Conservation (phyloP, 2,329 filamentous ascomycete species). For the Exutisphaerella laricina region DNA sequence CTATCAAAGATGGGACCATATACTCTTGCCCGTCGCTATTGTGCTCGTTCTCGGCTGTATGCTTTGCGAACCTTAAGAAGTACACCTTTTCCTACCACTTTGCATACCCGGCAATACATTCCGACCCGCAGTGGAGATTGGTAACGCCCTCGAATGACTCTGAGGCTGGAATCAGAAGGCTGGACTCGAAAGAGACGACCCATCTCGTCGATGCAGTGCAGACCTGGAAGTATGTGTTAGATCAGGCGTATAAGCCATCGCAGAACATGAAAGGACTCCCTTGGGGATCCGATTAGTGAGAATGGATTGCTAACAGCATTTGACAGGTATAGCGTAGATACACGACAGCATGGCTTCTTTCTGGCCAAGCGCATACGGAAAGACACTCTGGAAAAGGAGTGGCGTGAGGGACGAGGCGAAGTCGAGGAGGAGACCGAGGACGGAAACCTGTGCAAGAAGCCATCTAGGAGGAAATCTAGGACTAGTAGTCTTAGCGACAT, state of each 20-base stretch:
- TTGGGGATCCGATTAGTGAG: no score
- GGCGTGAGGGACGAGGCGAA: conserved; percentile 26
- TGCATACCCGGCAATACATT: conserved; percentile 88
- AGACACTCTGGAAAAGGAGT: conserved; percentile 31
- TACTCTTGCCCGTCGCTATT: conserved; percentile 91
- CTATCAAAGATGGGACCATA: conserved; percentile 92
- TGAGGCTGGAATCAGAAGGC: conserved; percentile 41
- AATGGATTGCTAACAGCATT: no score
- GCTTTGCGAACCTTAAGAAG: conserved; percentile 93
- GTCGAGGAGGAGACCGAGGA: conserved; percentile 29
- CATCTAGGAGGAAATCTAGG: conserved; percentile 42
- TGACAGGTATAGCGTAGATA: conserved; percentile 75
- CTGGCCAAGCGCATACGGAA: conserved; percentile 69
- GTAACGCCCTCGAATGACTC: conserved; percentile 32
- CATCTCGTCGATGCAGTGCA: conserved; percentile 75
- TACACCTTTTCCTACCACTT: conserved; percentile 99
- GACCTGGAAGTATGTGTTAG: conserved; percentile 83
- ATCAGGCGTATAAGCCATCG: no score
- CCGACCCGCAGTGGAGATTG: conserved; percentile 74
- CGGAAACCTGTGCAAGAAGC: conserved; percentile 35
- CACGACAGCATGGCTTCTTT: conserved; percentile 89
- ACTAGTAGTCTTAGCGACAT: conserved; percentile 49
- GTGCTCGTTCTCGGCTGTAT: conserved; percentile 80
- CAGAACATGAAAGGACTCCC: no score
- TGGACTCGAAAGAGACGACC: conserved; percentile 66